Base-by-base conservation (phyloP, 148 eudicot species). In the Amaranthus cruentus region DNA sequence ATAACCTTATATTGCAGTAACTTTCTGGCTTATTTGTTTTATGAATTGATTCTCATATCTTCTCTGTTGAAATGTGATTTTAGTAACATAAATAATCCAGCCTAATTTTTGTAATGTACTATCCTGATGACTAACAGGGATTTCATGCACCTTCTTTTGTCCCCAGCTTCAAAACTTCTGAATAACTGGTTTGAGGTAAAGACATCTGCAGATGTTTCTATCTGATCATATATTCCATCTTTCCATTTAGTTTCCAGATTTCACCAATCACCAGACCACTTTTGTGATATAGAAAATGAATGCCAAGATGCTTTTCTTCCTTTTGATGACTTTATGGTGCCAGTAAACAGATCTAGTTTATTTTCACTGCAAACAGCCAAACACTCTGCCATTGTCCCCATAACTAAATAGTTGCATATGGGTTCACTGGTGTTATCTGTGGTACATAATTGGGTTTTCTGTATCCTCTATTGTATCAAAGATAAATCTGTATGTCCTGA, bases 111-210 rank as follows among this genome's bases (percentile, higher is more conserved):
- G 51, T 73, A 53, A 10, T 66, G 47, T 48, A 55, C 46, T 70
- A 6, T 70, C 50, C 51, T 76, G 57, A 57, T 77, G 75, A 62
- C 21, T 81, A 78, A 74, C 87, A 95, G 99, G 87, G 89, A 92
- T 78, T 88, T 92, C 72, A 83, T 92, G 85, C 96, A 95, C 81
- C 94, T 95, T 81, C 69, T 95, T 70, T 75, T 95, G 69, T 85
- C 99, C 71, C 99, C 99, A 14, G 96, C 97, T 51, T 95, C 99
- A 28, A 92, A 92, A 85, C 94, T 95, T 76, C 84, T 95, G 75
- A 86, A 95, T 87, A 95, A 87, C 71, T 95, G 99, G 99, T 95
- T 95, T 84, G 96, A 95, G 99, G 99, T 95, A 70, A 76, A 9
- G 55, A 62, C 76, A 65, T 71, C 57, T 66, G 67, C 73, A 49